Evolutionary conservation across 139 green algal genomes (phyloP).

Genomic region (Pseudopediastrum boryanum): DNA sequence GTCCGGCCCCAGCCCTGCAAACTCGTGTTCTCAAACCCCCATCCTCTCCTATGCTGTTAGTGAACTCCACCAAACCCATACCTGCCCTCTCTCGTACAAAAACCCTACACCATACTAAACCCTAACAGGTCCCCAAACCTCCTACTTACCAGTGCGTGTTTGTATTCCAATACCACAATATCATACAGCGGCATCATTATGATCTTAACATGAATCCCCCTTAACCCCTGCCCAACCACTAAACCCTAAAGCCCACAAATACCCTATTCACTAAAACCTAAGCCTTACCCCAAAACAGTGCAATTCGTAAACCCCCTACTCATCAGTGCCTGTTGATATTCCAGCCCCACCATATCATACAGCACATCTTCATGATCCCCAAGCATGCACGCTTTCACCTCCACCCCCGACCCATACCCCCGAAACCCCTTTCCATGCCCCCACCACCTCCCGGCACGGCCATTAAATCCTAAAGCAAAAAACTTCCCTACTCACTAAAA

Average conservation of each 20-base stretch:
- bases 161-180: constrained; percentile 17
- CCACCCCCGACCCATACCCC: not conserved
- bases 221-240: no score
- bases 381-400: not conserved
- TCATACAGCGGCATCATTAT: constrained; percentile 16
- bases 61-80: no score
- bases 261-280: constrained; percentile 28
- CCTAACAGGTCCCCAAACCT: no score
- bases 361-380: constrained; percentile 12
- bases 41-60: no score
- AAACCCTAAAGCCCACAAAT: no score
- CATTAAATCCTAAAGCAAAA: no score
- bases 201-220: no score
- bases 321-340: constrained; percentile 12
- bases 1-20: no score
- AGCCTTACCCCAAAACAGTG: constrained; percentile 3
- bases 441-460: no score
- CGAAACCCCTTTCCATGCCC: not conserved
- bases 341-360: constrained; percentile 27
- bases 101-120: no score
- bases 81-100: no score
- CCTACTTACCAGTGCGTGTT: constrained; percentile 10
- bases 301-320: constrained; percentile 19
- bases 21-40: no score
- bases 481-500: constrained; percentile 26